Base-by-base conservation (phyloP, 768 basidiomycete genomes). In the Leccinum ochraceum region DNA sequence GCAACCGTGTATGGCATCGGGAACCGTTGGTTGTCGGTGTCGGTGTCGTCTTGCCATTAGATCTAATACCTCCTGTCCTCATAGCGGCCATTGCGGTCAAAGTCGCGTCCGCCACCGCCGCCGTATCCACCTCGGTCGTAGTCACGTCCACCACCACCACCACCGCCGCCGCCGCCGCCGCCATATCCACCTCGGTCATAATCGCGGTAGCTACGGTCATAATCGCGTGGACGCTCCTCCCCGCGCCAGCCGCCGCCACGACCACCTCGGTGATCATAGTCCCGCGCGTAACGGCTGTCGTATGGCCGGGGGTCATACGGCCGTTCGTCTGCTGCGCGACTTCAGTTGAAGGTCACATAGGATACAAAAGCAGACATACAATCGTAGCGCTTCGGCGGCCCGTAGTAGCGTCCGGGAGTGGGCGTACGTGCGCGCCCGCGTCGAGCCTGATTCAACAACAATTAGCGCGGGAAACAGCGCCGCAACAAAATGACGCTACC, bases 381-480 rank as follows among this genome's bases (percentile, higher is more conserved):
- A 62, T 89, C 87, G 60, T 79, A 77, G 42, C 91, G 83, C 78
- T 95, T 94, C 49, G 94, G 92, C 52, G 94, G 93, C 0, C 94
- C 95, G 63, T 92, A 93, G 83, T 99, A 99, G 56, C 90, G 79
- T 28, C 96, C 96, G 3, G 96, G 96, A 6, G 96, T 99, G 3
- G 96, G 91, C 13, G 94, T 92, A 64, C 94, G 82, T 17, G 93
- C 94, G 62, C 94, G 88, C 58, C 90, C 94, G 65, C 93, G 89
- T 54, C 93, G 90, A 64, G 94, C 94, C 92, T 93, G 46, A 26
- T 58, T 7, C 26, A 66, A 55, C 20, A 54, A 56, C 6, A 36
- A 57, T 51, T 14, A 66, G 62, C 42, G 9, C 54, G 9, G 44
- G 54, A 28, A 59, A 22, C 55, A 54, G n/a, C 0, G 1, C 5